These are phyloP conservation scores for Zymoseptoria passerinii DNA, from an alignment of 2,329 filamentous ascomycete genomes.

Conservation along the genomic window DNA sequence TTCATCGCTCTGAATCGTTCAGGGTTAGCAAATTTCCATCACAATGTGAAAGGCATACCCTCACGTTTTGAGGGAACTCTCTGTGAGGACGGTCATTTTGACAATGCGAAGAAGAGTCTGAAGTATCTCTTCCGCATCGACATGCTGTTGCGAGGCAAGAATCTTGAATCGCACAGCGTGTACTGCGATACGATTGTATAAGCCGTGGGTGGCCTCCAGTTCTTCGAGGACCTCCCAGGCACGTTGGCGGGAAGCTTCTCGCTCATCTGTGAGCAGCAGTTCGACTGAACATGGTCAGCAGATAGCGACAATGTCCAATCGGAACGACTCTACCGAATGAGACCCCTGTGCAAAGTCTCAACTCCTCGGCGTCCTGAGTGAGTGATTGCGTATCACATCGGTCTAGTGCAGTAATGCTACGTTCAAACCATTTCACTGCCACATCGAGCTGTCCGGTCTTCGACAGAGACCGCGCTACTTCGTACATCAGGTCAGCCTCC, in stretches of 20 bases:
- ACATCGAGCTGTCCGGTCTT: slow-evolving; percentile 44
- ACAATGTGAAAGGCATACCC: slow-evolving; percentile 6
- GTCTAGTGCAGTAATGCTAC: slow-evolving; percentile 54
- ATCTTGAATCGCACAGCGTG: slow-evolving; percentile 61
- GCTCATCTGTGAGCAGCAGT: slow-evolving; percentile 31
- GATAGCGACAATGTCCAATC: slow-evolving; percentile 20
- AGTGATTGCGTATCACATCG: slow-evolving; percentile 47
- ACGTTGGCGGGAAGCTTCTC: slow-evolving; percentile 39
- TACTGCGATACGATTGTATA: slow-evolving; percentile 52
- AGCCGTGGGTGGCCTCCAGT: slow-evolving; percentile 56
- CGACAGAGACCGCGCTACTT: slow-evolving; percentile 58
- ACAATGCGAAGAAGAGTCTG: slow-evolving; percentile 55
- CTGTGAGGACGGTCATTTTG: slow-evolving; percentile 49
- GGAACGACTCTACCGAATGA: slow-evolving; percentile 28
- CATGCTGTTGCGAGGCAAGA: slow-evolving; percentile 39
- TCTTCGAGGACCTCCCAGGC: slow-evolving; percentile 51
- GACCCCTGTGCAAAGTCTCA: slow-evolving; percentile 60
- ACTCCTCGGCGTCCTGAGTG: slow-evolving; percentile 53
- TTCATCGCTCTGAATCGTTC: slow-evolving; percentile 46
- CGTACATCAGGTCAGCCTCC: slow-evolving; percentile 60
- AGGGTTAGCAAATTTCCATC: background rate
- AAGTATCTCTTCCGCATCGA: slow-evolving; percentile 35
- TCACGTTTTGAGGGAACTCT: slow-evolving; percentile 54
- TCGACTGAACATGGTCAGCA: slow-evolving; percentile 8
- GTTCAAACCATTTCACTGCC: slow-evolving; percentile 65